Percentiles rank a stretch among this genome's conserved stretches.
phyloP scores from a whole-genome alignment of 192 early-diverging fungal species.

The Umbelopsis vinacea region DNA sequence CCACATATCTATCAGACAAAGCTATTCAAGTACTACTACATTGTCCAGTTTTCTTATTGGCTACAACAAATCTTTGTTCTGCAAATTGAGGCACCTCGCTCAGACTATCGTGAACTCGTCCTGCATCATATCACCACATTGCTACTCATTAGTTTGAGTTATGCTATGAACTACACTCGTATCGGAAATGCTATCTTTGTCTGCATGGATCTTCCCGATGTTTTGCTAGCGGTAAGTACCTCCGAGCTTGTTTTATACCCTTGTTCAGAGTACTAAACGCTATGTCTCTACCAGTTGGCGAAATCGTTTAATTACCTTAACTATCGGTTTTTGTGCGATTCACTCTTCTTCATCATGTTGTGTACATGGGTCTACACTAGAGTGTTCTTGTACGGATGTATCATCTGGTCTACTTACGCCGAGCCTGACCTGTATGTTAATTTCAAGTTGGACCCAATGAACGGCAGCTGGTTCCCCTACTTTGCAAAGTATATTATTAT shows the following conservation, averaged over 20 bases:
- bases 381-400: conserved; percentile 71
- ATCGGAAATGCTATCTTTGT: conserved; percentile 67
- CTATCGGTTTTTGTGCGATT: conserved; percentile 57
- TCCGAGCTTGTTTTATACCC: not conserved
- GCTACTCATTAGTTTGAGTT: conserved; percentile 59
- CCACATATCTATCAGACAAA: conserved; percentile 51
- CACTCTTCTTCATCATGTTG: conserved; percentile 69
- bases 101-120: conserved; percentile 59
- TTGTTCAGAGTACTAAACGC: not conserved
- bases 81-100: conserved; percentile 61
- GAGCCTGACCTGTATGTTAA: conserved; percentile 61
- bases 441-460: conserved; percentile 46
- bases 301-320: conserved; percentile 80
- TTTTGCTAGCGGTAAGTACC: conserved; percentile 58
- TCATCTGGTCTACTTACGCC: conserved; percentile 59
- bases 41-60: conserved; percentile 64
- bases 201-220: conserved; percentile 69
- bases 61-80: conserved; percentile 64
- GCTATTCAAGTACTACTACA: conserved; percentile 61
- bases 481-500: conserved; percentile 49
- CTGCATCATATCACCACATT: conserved; percentile 67
- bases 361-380: conserved; percentile 78
- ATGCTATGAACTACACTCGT: conserved; percentile 62
- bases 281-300: conserved; percentile 52
- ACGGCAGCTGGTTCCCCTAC: conserved; percentile 56